Percentiles rank a stretch among this genome's conserved stretches.
Conservation (phyloP, 108 stramenopile species). For the Discostella stelligeroides region DNA sequence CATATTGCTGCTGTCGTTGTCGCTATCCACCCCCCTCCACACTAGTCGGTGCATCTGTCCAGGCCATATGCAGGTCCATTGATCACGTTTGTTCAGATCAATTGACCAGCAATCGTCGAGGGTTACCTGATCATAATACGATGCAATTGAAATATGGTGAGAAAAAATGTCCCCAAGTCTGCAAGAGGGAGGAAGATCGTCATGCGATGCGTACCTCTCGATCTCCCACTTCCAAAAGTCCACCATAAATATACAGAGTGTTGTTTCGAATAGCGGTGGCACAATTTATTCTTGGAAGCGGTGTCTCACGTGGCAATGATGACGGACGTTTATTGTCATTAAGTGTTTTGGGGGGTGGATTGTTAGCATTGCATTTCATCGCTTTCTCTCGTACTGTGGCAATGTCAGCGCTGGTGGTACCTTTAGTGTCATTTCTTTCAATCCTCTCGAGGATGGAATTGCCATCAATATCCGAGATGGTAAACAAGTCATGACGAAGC, state of each 20-base stretch:
- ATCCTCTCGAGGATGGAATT: conserved; percentile 87
- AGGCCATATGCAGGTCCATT: conserved; percentile 84
- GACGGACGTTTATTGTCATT: conserved; percentile 62
- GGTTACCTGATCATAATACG: conserved; percentile 73
- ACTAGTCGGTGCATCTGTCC: conserved; percentile 91
- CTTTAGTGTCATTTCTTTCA: conserved; percentile 48
- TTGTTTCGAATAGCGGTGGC: conserved; percentile 54
- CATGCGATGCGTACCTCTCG: conserved; percentile 48
- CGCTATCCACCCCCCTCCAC: conserved; percentile 80
- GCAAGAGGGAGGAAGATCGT: background rate
- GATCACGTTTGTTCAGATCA: conserved; percentile 80
- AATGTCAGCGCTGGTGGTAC: background rate
- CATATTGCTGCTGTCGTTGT: conserved; percentile 77
- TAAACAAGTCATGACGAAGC: conserved; percentile 88
- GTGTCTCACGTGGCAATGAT: conserved; percentile 70
- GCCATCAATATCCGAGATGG: conserved; percentile 87
- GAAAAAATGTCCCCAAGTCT: background rate
- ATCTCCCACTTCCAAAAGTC: conserved; percentile 90
- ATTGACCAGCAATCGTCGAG: conserved; percentile 89
- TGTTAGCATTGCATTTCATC: too few relatives aligned
- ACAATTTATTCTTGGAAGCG: conserved; percentile 84
- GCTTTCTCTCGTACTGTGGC: conserved; percentile 21
- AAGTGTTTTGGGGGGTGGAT: conserved; percentile 70
- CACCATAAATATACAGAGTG: conserved; percentile 73
- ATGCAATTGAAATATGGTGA: background rate